Conservation (phyloP, 805 yeast genomes). For the Jamesozyma gamospora region DNA sequence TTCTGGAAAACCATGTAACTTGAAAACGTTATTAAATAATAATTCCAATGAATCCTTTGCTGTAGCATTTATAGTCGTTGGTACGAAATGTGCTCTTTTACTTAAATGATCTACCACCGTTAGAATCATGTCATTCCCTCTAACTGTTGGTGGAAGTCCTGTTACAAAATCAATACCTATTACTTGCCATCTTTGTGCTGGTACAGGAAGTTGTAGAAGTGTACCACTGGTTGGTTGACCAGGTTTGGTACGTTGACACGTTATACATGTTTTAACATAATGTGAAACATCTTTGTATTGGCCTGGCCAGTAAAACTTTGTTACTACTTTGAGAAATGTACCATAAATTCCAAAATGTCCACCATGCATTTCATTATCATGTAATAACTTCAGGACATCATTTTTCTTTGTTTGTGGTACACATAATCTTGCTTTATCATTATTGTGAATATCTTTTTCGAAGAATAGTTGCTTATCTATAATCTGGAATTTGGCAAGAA, state of each 20-base stretch:
- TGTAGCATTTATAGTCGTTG: constrained; percentile 4
- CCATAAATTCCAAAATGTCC: constrained; percentile 8
- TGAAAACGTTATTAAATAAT: constrained; percentile 6
- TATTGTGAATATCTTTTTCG: not conserved
- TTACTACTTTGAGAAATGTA: constrained; percentile 4
- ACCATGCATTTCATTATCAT: constrained; percentile 5
- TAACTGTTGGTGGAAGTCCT: constrained; percentile 7
- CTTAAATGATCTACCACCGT: constrained; percentile 11
- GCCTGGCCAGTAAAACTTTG: constrained; percentile 6
- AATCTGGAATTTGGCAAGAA: too few relatives aligned
- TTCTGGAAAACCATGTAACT: constrained; percentile 10
- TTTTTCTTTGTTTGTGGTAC: not conserved
- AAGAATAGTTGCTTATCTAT: too few relatives aligned
- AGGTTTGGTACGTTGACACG: constrained; percentile 4
- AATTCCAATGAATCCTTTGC: constrained; percentile 8
- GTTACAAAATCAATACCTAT: constrained; percentile 12
- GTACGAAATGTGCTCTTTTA: constrained; percentile 11
- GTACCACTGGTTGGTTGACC: constrained; percentile 3
- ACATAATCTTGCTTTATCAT: not conserved
- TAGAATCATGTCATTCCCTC: constrained; percentile 6
- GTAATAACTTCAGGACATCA: not conserved
- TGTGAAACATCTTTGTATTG: not conserved
- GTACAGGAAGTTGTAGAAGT: constrained; percentile 5
- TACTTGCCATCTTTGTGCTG: constrained; percentile 12
- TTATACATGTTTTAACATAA: constrained; percentile 3